Evolutionary conservation across 2,329 filamentous ascomycete genomes (phyloP).

Genomic region (Claviceps arundinis): DNA sequence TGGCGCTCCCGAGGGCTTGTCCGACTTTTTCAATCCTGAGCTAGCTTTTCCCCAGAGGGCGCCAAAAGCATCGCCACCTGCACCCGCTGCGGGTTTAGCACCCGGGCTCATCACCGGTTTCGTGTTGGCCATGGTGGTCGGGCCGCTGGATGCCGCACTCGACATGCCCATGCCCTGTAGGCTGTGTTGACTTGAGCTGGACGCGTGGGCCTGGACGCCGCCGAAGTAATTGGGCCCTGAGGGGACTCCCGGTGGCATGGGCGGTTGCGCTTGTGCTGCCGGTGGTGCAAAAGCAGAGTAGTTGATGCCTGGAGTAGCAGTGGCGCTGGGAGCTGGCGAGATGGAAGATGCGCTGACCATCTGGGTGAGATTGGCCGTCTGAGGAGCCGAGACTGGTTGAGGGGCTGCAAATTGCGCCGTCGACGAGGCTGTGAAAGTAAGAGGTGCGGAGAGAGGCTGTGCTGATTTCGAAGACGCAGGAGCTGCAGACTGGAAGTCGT

Average conservation of each 20-base stretch:
- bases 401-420: conserved; percentile 64
- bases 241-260: conserved; percentile 53
- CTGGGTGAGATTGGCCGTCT: conserved; percentile 67
- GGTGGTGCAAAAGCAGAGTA: conserved; percentile 46
- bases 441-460: conserved; percentile 32
- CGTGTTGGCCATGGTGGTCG: conserved; percentile 29
- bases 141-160: conserved; percentile 21
- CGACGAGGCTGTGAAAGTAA: conserved; percentile 38
- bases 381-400: conserved; percentile 70
- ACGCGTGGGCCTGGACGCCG: conserved; percentile 45
- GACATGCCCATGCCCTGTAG: conserved; percentile 14
- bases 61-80: conserved; percentile 77
- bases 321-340: conserved; percentile 54
- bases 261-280: conserved; percentile 26
- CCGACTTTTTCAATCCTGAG: conserved; percentile 60
- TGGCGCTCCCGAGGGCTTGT: conserved; percentile 48
- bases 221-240: conserved; percentile 90
- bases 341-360: conserved; percentile 71
- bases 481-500: conserved; percentile 88
- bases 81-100: conserved; percentile 40
- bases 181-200: conserved; percentile 17
- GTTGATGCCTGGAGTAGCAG: conserved; percentile 43
- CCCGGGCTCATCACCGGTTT: conserved; percentile 34
- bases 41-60: conserved; percentile 70
- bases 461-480: conserved; percentile 38